Evolutionary conservation across 169 alveolate species (phyloP).

Genomic region (Plasmodium berghei): DNA sequence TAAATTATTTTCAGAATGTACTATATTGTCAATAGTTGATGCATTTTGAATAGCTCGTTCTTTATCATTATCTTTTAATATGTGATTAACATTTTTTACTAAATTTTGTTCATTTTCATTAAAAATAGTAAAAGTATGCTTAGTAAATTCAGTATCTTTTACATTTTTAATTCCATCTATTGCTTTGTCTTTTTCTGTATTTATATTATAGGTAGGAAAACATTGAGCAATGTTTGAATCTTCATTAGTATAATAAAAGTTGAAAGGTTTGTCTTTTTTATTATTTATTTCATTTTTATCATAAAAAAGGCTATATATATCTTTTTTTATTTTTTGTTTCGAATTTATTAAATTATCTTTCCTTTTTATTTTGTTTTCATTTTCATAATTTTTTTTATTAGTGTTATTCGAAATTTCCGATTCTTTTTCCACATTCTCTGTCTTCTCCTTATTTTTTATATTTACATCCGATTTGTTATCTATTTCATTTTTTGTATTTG

Average conservation of each 20-base stretch:
- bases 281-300: background rate
- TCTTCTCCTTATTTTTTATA: background rate
- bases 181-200: background rate
- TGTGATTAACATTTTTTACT: background rate
- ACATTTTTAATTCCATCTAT: background rate
- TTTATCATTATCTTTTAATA: slow-evolving; percentile 2
- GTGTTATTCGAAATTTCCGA: background rate
- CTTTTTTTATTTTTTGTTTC: too few species aligned
- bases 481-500: background rate
- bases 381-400: background rate
- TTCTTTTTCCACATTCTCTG: background rate
- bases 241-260: background rate
- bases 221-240: too few species aligned
- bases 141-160: too few species aligned
- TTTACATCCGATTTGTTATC: background rate
- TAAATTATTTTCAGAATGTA: background rate
- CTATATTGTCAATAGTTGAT: background rate
- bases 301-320: too few species aligned
- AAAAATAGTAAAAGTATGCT: too few species aligned
- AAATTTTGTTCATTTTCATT: background rate
- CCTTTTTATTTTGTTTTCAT: background rate
- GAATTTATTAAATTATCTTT: background rate
- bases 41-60: background rate
- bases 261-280: background rate
- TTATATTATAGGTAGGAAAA: background rate